phyloP scores from a whole-genome alignment of 2,329 filamentous ascomycete genomes.

The Thermoascus crustaceus region DNA sequence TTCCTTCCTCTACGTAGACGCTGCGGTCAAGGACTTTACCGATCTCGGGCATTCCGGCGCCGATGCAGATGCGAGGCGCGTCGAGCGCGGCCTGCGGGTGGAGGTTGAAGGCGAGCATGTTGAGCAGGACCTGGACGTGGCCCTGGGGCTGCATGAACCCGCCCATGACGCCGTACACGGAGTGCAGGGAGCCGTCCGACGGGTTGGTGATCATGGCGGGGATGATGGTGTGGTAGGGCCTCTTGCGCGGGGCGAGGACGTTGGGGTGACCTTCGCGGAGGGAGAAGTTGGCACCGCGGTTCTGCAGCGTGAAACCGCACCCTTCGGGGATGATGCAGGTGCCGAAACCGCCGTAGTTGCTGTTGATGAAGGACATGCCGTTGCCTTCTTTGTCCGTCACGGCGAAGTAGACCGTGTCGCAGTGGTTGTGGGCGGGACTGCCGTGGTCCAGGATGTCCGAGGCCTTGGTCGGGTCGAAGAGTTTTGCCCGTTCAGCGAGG shows the following conservation, averaged over 20 bases:
- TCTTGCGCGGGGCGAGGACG: constrained; percentile 66
- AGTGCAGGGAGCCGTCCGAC: constrained; percentile 65
- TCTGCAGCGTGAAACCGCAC: constrained; percentile 90
- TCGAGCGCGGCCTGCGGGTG: constrained; percentile 85
- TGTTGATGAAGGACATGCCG: constrained; percentile 94
- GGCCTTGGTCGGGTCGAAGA: constrained; percentile 51
- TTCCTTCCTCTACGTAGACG: constrained; percentile 77
- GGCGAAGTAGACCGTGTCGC: constrained; percentile 92
- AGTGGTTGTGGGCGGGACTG: constrained; percentile 73
- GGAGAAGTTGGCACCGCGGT: constrained; percentile 81
- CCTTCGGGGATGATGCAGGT: constrained; percentile 75
- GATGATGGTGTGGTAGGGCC: constrained; percentile 97
- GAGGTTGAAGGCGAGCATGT: constrained; percentile 73
- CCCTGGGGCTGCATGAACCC: constrained; percentile 98
- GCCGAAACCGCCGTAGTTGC: constrained; percentile 80
- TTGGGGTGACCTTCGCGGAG: constrained; percentile 67
- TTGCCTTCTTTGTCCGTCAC: constrained; percentile 76
- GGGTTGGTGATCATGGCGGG: constrained; percentile 79
- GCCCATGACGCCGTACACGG: constrained; percentile 93
- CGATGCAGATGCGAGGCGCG: constrained; percentile 82
- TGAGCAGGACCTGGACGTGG: constrained; percentile 85
- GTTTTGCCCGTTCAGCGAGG: constrained; percentile 59
- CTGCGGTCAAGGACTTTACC: constrained; percentile 52
- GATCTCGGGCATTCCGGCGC: constrained; percentile 58
- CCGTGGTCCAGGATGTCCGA: constrained; percentile 56